Conservation (phyloP, 2,329 filamentous ascomycete genomes). For the Monosporascus sp. region DNA sequence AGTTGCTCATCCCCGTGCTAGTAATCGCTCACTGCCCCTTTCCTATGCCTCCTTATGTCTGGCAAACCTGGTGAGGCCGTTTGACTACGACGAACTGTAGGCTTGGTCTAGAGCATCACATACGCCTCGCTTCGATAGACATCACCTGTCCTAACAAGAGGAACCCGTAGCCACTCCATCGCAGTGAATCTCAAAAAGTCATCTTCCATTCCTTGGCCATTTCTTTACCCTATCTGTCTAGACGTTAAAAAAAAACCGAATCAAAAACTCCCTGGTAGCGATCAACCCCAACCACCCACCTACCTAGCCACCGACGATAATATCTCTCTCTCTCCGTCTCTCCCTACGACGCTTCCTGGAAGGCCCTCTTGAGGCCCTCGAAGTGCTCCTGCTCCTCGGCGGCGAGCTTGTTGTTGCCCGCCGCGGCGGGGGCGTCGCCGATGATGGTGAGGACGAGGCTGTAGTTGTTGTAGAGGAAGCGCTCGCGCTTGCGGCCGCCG, state of each 20-base stretch:
- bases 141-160: too few species aligned
- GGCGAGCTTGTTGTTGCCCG: conserved; percentile 59
- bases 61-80: too few species aligned
- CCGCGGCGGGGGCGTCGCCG: conserved; percentile 47
- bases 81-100: too few species aligned
- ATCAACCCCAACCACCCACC: not conserved
- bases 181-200: too few species aligned
- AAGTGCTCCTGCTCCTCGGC: conserved; percentile 72
- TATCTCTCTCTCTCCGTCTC: not conserved
- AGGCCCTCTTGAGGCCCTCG: conserved; percentile 56
- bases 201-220: not conserved
- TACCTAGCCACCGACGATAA: not conserved
- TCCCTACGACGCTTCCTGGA: conserved; percentile 40
- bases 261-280: not conserved
- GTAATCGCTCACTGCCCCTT: too few species aligned
- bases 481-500: conserved; percentile 63
- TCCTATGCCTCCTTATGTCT: too few species aligned
- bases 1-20: too few species aligned
- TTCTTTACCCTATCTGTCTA: not conserved
- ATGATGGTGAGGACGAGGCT: conserved; percentile 92
- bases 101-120: too few species aligned
- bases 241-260: too few species aligned
- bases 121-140: too few species aligned
- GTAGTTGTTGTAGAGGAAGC: conserved; percentile 95
- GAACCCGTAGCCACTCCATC: too few species aligned